Evolutionary conservation across 2,329 filamentous ascomycete species (phyloP), one percentile per base, ranked within the genome.

Genomic region (Blastomyces gilchristii): DNA sequence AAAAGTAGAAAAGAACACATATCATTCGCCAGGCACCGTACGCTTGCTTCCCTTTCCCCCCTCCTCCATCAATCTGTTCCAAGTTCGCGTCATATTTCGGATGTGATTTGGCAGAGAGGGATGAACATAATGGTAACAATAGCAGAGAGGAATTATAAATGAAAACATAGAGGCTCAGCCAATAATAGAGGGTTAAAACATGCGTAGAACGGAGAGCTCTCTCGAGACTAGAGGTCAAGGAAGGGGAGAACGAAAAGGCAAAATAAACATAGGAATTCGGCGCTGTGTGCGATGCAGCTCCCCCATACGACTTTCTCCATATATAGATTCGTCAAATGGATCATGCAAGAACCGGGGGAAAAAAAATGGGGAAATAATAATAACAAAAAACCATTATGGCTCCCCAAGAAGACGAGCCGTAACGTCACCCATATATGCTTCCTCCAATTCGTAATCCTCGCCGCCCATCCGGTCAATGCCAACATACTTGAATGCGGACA

Each of bases 391-490:
- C 41, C 41, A 53, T 76, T 75, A 87, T 72, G 85, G 83, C 75
- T 97, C 92, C 47, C 89, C 89, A 43, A 97, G 85, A 7, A 97
- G 82, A 63, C 88, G 83, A 22, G 91, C 90, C 0, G 90, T 96
- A 66, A 97, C 87, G 68, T 96, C 91, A 3, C 90, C 91, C 83
- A 96, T 90, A 69, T 91, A 92, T 0, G 87, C 91, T 70, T 94
- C 89, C 71, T 95, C 90, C n/a, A 96, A 79, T 69, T 90, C 87
- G 73, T 95, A 94, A 72, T 94, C 89, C 68, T 87, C 80, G 0
- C 91, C 91, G 34, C 82, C 83, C 68, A 88, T 90, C 22, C 84
- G 84, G 66, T 93, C 89, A 68, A 96, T 92, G 6, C 90, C 89
- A 8, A 94, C 87, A 65, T 83, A 89, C 61, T 87, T 82, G 71